Conservation (phyloP, 1,284 basidiomycete genomes). For the Malassezia restricta region DNA sequence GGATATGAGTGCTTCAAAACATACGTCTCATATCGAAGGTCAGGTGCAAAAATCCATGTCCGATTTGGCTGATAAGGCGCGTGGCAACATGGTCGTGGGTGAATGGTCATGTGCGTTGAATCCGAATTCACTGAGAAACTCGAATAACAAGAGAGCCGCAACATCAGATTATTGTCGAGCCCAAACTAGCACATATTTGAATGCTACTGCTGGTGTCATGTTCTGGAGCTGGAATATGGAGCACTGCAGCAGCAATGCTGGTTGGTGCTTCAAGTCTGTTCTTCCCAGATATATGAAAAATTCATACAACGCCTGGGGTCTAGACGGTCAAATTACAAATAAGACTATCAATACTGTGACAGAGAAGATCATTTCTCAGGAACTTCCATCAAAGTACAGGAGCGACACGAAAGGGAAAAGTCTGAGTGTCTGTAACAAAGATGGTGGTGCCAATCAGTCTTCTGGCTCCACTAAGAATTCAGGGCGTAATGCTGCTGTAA, state of each 20-base stretch:
- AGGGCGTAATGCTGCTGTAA: background rate
- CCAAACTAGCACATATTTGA: constrained; percentile 57
- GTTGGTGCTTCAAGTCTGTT: constrained; percentile 43
- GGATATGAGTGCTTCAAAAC: constrained; percentile 25
- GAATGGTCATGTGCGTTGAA: constrained; percentile 53
- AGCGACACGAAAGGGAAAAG: background rate
- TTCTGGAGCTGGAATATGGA: constrained; percentile 59
- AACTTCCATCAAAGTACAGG: constrained; percentile 10
- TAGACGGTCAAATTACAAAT: constrained; percentile 12
- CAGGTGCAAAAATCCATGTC: constrained; percentile 16
- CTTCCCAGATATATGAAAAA: constrained; percentile 23
- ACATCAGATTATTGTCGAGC: constrained; percentile 55
- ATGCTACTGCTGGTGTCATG: constrained; percentile 56
- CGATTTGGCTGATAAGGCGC: constrained; percentile 18
- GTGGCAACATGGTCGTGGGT: constrained; percentile 57
- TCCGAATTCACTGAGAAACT: constrained; percentile 52
- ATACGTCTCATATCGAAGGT: constrained; percentile 33
- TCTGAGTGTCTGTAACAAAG: background rate
- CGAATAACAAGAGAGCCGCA: constrained; percentile 50
- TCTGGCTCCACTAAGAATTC: background rate
- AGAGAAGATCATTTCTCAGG: constrained; percentile 2
- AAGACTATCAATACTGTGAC: constrained; percentile 2
- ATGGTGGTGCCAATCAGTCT: background rate
- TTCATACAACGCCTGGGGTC: constrained; percentile 33
- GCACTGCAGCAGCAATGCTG: constrained; percentile 37